Conservation (phyloP, 2,329 filamentous ascomycete species). For the Bimuria novae-zelandiae region DNA sequence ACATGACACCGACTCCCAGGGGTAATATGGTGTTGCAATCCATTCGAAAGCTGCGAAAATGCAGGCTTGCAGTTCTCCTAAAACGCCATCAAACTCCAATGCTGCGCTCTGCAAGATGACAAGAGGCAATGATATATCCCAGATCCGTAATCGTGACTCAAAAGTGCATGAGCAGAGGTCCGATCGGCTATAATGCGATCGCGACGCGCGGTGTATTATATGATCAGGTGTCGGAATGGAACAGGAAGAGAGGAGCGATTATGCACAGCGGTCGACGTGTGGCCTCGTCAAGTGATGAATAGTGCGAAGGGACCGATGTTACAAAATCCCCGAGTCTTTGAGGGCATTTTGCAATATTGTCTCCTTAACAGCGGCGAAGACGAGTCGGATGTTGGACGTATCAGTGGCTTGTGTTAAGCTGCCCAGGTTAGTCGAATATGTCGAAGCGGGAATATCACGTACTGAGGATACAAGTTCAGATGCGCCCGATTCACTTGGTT, state of each 20-base stretch:
- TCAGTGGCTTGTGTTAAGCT: slow-evolving; percentile 98
- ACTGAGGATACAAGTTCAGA: slow-evolving; percentile 95
- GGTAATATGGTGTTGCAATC: slow-evolving; percentile 21
- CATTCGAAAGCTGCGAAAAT: slow-evolving; percentile 18
- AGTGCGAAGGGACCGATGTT: slow-evolving; percentile 10
- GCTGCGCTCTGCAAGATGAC: slow-evolving; percentile 43
- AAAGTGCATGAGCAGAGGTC: slow-evolving; percentile 34
- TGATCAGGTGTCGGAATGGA: slow-evolving; percentile 32
- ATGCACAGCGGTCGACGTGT: slow-evolving; percentile 39
- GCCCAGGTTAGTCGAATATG: slow-evolving; percentile 27
- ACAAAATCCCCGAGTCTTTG: slow-evolving; percentile 94
- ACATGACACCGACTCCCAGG: slow-evolving; percentile 19
- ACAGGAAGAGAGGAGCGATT: slow-evolving; percentile 20
- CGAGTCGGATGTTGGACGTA: slow-evolving; percentile 95
- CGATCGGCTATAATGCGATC: slow-evolving; percentile 34
- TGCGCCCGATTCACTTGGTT: slow-evolving; percentile 98
- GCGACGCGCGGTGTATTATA: slow-evolving; percentile 44
- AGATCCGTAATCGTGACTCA: slow-evolving; percentile 41
- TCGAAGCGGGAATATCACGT: slow-evolving; percentile 10
- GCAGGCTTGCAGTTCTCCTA: slow-evolving; percentile 30
- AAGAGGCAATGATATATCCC: slow-evolving; percentile 45
- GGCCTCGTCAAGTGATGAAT: slow-evolving; percentile 17
- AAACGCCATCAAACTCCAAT: slow-evolving; percentile 44
- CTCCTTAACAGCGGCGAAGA: slow-evolving; percentile 98
- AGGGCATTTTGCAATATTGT: slow-evolving; percentile 98